Evolutionary conservation across 305 asterid genomes (phyloP).

Genomic region (Fraxinus albicans): DNA sequence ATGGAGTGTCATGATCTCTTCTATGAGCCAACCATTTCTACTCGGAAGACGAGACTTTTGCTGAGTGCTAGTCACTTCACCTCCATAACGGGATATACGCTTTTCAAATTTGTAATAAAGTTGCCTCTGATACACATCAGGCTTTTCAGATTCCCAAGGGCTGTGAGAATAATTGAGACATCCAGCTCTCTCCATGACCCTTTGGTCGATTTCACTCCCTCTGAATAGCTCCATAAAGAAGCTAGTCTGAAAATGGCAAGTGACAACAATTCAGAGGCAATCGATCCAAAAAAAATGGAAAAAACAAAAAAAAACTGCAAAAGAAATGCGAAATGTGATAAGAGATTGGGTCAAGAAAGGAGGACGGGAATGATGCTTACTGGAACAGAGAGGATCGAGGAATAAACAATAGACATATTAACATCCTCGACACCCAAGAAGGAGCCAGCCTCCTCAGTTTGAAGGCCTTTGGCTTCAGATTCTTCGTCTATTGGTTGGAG

Average conservation of each 20-base stretch:
- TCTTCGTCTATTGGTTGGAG: conserved; percentile 58
- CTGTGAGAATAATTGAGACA: conserved; percentile 73
- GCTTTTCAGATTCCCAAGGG: conserved; percentile 94
- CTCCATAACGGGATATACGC: conserved; percentile 74
- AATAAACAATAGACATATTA: conserved; percentile 65
- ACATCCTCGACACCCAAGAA: conserved; percentile 74
- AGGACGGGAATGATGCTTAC: conserved; percentile 46
- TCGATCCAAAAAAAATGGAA: neutral
- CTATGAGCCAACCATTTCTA: conserved; percentile 78
- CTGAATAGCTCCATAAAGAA: conserved; percentile 90
- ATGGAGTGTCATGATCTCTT: conserved; percentile 96
- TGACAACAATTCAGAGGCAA: neutral
- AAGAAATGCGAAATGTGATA: neutral
- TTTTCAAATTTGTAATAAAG: conserved; percentile 84
- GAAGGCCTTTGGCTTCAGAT: conserved; percentile 58
- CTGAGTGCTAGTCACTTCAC: conserved; percentile 96
- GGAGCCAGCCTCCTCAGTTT: conserved; percentile 64
- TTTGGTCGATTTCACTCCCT: conserved; percentile 76
- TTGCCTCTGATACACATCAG: conserved; percentile 82
- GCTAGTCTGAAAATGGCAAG: conserved; percentile 52
- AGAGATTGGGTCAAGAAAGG: neutral
- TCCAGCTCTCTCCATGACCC: conserved; percentile 87
- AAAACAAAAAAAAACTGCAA: neutral
- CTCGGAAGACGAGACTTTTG: conserved; percentile 68
- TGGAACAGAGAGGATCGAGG: conserved; percentile 74